A percentile compares a stretch with the other conserved stretches of the same genome.
Conservation (phyloP, 1,284 basidiomycete species). For the Sanguinoderma infundibulare region DNA sequence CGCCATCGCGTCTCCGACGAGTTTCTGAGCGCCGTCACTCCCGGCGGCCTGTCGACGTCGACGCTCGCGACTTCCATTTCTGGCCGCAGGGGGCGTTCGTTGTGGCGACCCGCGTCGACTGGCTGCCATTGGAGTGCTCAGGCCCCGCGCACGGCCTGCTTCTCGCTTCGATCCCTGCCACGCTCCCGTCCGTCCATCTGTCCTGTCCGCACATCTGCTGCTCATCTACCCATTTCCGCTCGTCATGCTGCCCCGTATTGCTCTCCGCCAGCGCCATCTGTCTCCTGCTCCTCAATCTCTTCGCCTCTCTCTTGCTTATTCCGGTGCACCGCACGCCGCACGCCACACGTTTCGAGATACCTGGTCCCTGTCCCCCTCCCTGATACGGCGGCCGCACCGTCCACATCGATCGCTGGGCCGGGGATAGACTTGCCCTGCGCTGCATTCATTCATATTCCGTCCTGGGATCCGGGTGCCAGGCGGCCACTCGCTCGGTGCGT, state of each 20-base stretch:
- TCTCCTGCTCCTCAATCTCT: background rate
- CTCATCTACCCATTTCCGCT: background rate
- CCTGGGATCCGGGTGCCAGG: background rate
- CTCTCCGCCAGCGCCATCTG: background rate
- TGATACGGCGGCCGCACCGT: background rate
- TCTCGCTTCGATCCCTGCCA: constrained; percentile 2
- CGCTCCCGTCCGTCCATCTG: background rate
- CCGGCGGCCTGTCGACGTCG: background rate
- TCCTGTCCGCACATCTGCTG: background rate
- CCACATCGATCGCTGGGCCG: background rate
- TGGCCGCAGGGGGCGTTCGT: too few relatives aligned
- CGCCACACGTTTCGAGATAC: background rate
- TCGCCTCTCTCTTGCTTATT: background rate
- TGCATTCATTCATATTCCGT: background rate
- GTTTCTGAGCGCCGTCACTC: constrained; percentile 24
- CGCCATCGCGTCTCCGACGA: constrained; percentile 35
- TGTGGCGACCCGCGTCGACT: too few relatives aligned
- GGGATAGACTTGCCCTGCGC: background rate
- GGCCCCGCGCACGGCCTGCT: constrained; percentile 5
- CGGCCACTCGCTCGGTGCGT: background rate
- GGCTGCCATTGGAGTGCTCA: too few relatives aligned
- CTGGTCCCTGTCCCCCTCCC: background rate
- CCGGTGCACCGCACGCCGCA: background rate
- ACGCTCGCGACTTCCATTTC: background rate
- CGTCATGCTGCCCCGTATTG: background rate